Evolutionary conservation across 257 asterid genomes (phyloP).

Genomic region (Przewalskia tangutica): DNA sequence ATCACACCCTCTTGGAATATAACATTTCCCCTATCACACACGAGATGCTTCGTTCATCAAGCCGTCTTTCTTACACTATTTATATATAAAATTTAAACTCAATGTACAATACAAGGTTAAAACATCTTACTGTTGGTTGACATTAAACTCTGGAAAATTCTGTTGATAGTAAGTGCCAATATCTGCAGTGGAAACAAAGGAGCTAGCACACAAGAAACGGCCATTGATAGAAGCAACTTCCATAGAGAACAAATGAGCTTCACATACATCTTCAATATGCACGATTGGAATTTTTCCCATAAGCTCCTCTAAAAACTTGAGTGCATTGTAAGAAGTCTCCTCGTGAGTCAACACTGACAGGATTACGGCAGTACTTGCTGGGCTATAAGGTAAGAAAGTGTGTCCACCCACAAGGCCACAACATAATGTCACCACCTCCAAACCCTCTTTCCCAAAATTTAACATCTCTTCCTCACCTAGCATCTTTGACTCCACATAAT

Average conservation of each 20-base stretch:
- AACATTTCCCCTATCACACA: too few species aligned
- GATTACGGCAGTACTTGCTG: constrained; percentile 8
- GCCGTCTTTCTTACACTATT: too few species aligned
- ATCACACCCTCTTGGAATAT: neutral
- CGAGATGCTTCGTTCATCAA: too few species aligned
- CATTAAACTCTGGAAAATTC: constrained; percentile 7
- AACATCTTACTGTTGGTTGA: constrained; percentile 23
- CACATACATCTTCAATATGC: constrained; percentile 39
- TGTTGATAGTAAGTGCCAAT: constrained; percentile 28
- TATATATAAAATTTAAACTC: neutral
- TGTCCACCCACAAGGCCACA: constrained; percentile 59
- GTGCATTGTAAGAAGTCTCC: neutral
- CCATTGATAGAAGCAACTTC: constrained; percentile 28
- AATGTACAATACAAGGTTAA: neutral
- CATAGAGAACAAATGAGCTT: constrained; percentile 45
- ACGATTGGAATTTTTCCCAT: constrained; percentile 37
- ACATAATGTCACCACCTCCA: constrained; percentile 43
- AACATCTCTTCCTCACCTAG: constrained; percentile 41
- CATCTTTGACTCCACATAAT: constrained; percentile 39
- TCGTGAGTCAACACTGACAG: constrained; percentile 22
- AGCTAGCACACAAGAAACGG: constrained; percentile 40
- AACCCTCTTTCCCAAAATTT: constrained; percentile 29
- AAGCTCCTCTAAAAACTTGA: constrained; percentile 48
- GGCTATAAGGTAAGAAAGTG: constrained; percentile 19
- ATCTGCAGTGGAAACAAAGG: constrained; percentile 31